A percentile compares a stretch with the other conserved stretches of the same genome.
Conservation (phyloP, 441 rosid genomes). For the Bruguiera hainesii region DNA sequence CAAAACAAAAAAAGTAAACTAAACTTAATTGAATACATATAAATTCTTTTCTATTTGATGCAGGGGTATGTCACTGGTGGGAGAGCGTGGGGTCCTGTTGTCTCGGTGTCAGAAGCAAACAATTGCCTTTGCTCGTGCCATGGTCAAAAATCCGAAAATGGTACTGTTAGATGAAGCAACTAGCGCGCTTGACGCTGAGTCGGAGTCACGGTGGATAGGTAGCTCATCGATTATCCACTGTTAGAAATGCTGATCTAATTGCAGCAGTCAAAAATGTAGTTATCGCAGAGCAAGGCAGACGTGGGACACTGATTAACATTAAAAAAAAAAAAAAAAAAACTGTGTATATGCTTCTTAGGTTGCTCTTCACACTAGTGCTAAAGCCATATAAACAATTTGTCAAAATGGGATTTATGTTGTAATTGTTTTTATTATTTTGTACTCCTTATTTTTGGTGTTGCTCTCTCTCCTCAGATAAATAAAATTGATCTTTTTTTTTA, state of each 20-base stretch:
- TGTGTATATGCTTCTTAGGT: conserved; percentile 64
- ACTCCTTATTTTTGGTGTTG: not conserved
- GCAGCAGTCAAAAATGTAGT: conserved; percentile 62
- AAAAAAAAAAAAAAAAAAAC: conserved; percentile 16
- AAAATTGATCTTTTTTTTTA: too few relatives aligned
- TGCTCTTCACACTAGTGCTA: conserved; percentile 41
- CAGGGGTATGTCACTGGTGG: conserved; percentile 72
- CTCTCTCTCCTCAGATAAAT: too few relatives aligned
- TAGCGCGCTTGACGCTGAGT: conserved; percentile 71
- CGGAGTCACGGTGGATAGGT: conserved; percentile 57
- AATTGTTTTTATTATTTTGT: not conserved
- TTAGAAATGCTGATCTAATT: conserved; percentile 54
- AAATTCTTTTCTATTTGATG: not conserved
- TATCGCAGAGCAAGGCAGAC: conserved; percentile 53
- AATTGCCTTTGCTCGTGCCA: conserved; percentile 74
- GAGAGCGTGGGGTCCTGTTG: conserved; percentile 72
- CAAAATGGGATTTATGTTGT: not conserved
- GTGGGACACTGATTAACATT: conserved; percentile 27
- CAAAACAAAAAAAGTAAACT: too few relatives aligned
- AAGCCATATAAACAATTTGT: not conserved
- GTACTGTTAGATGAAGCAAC: conserved; percentile 66
- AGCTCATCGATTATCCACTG: conserved; percentile 63
- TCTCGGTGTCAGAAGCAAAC: conserved; percentile 79
- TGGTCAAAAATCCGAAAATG: conserved; percentile 55
- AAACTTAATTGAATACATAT: not conserved